Evolutionary conservation across 176 grass and related monocot species (phyloP), one percentile per base, ranked within the genome.

Genomic region (Thinopyrum elongatum): DNA sequence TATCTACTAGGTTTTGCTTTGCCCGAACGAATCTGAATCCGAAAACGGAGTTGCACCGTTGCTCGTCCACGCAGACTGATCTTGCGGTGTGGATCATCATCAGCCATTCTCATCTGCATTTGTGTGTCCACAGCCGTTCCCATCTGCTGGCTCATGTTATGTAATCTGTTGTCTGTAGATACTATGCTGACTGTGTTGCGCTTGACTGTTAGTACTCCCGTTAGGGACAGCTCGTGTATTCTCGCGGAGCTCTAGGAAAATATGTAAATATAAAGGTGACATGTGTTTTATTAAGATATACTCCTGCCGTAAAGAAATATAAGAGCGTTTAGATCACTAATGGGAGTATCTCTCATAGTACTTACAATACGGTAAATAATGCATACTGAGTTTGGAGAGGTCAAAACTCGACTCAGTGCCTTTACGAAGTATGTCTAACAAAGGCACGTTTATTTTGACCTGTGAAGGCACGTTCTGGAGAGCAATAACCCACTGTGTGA

Each of bases 1-100:
- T 22, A 10, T 76, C 73, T 55, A 17, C 74, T 76, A 76, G 74
- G 74, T 76, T 76, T 76, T 76, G 74, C 74, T 76, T 76, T 76
- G 74, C 74, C 74, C 74, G 2, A 76, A 76, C 0, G 74, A 76
- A 55, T 55, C 74, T 0, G 74, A 76, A 55, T 55, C 47, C 30
- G 74, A 76, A 22, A 76, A 53, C 0, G 74, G 74, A 10, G 42
- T 5, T 1, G 73, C 8, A 57, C 74, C 44, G 0, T 57, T 76
- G 19, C 74, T 76, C 27, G 46, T 76, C 74, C 44, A 76, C 21
- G 74, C 8, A 17, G 74, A 76, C 47, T 76, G 74, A 76, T 33
- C 74, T 55, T 57, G 1, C 9, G 15, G 7, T 6, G 74, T 57
- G 74, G 74, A 55, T n/a, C 28, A 53, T 44, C n/a, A 31, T 58